phyloP scores from a whole-genome alignment of 208 protist genomes.

The Leishmania martiniquensis region DNA sequence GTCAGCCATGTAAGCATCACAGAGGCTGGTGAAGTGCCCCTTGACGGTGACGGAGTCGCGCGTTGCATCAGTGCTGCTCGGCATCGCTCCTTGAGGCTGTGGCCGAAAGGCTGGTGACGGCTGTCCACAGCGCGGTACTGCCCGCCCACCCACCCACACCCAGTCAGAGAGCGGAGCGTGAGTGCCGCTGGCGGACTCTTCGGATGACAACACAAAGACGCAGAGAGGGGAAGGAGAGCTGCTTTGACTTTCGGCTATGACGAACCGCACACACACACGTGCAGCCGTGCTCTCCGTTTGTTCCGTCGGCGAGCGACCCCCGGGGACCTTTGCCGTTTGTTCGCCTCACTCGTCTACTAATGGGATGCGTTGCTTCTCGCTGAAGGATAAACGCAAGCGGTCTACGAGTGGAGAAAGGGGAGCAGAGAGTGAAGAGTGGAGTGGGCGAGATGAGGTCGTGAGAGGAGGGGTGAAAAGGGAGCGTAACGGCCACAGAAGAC shows the following conservation, averaged over 20 bases:
- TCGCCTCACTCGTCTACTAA: neutral
- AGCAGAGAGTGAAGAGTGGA: neutral
- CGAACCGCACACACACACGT: neutral
- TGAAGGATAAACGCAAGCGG: neutral
- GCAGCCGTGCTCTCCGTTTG: neutral
- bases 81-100: neutral
- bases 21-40: conserved; percentile 61
- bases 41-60: conserved; percentile 54
- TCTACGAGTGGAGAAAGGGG: neutral
- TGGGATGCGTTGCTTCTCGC: neutral
- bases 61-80: conserved; percentile 5
- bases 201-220: neutral
- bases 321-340: neutral
- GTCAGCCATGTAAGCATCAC: conserved; percentile 46
- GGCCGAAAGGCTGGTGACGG: neutral
- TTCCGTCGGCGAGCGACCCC: neutral
- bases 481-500: neutral
- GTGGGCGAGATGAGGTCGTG: neutral
- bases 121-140: neutral
- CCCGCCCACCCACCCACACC: no score
- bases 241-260: neutral
- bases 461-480: neutral
- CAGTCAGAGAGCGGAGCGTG: neutral
- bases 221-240: neutral
- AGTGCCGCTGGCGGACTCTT: neutral